These are phyloP conservation scores for Magnaporthiopsis incrustans DNA, from an alignment of 2,329 filamentous ascomycete genomes.

Conservation along the genomic window DNA sequence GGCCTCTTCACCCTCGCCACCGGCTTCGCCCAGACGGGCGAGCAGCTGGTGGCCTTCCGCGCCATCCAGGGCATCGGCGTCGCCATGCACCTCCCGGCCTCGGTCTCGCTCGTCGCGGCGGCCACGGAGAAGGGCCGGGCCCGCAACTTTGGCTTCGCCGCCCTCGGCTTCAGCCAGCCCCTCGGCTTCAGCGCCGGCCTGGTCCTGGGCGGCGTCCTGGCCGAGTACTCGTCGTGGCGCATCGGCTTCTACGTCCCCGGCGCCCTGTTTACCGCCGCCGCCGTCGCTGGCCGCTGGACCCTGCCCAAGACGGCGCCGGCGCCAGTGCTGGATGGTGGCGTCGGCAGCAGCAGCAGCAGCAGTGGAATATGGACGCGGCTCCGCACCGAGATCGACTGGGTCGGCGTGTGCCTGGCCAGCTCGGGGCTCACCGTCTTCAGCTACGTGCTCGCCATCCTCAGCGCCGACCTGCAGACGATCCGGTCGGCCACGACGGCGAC, in stretches of 20 bases:
- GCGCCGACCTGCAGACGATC: slow-evolving; percentile 3
- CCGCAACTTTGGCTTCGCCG: slow-evolving; percentile 34
- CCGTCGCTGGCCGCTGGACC: slow-evolving; percentile 26
- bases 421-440: slow-evolving; percentile 38
- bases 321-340: slow-evolving; percentile 1
- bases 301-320: slow-evolving; percentile 20
- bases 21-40: slow-evolving; percentile 21
- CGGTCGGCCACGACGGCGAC: slow-evolving; percentile 33
- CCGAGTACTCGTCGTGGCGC: slow-evolving; percentile 38
- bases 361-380: slow-evolving; percentile 18
- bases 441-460: slow-evolving; percentile 35
- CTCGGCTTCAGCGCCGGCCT: slow-evolving; percentile 43
- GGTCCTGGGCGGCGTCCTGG: slow-evolving; percentile 39
- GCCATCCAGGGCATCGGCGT: slow-evolving; percentile 31
- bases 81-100: slow-evolving; percentile 27
- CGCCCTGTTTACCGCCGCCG: slow-evolving; percentile 26
- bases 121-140: slow-evolving; percentile 22
- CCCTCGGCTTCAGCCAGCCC: slow-evolving; percentile 35
- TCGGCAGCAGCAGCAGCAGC: neutral
- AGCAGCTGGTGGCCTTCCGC: slow-evolving; percentile 28
- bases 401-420: slow-evolving; percentile 39
- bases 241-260: slow-evolving; percentile 35
- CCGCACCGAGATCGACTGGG: slow-evolving; percentile 43
- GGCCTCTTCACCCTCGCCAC: slow-evolving; percentile 23
- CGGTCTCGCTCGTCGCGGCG: slow-evolving; percentile 26